phyloP scores from a whole-genome alignment of 1,139 yeast genomes.

The Candida pseudoviswanathii region DNA sequence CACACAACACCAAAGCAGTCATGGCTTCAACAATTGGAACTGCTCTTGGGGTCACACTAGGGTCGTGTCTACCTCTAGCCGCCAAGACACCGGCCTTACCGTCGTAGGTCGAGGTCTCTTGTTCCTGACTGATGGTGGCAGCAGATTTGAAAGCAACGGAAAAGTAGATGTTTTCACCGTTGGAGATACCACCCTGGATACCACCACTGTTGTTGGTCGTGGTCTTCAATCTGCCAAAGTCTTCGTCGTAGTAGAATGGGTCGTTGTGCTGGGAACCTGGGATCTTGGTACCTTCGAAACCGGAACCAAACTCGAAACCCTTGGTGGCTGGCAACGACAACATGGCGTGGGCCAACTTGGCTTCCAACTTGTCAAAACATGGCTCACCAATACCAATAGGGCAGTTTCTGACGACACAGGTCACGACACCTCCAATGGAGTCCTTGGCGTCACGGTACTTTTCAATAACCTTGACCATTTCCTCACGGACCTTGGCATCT shows the following conservation, averaged over 20 bases:
- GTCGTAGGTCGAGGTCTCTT: slow-evolving; percentile 81
- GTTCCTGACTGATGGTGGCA: slow-evolving; percentile 95
- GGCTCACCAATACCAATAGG: slow-evolving; percentile 98
- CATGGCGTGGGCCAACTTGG: slow-evolving; percentile 95
- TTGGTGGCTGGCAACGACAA: slow-evolving; percentile 95
- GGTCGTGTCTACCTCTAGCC: slow-evolving; percentile 98
- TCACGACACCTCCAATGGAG: slow-evolving; percentile 96
- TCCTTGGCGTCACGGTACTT: slow-evolving; percentile 84
- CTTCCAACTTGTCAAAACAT: slow-evolving; percentile 94
- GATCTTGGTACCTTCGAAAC: slow-evolving; percentile 83
- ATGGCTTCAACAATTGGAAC: slow-evolving; percentile 98
- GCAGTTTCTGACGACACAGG: slow-evolving; percentile 92
- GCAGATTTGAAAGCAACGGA: slow-evolving; percentile 97
- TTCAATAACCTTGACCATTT: slow-evolving; percentile 87
- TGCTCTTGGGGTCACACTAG: slow-evolving; percentile 97
- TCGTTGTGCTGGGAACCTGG: slow-evolving; percentile 97
- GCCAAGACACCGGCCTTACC: slow-evolving; percentile 87
- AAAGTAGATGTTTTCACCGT: slow-evolving; percentile 93
- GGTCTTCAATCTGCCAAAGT: slow-evolving; percentile 68
- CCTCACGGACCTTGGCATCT: slow-evolving; percentile 65
- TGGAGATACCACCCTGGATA: slow-evolving; percentile 95
- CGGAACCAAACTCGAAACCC: slow-evolving; percentile 97
- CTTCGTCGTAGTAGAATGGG: slow-evolving; percentile 65
- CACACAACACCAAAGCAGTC: slow-evolving; percentile 93
- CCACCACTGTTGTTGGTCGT: slow-evolving; percentile 94